phyloP scores from a whole-genome alignment of 768 basidiomycete genomes.

The Rossbeevera mucosa region DNA sequence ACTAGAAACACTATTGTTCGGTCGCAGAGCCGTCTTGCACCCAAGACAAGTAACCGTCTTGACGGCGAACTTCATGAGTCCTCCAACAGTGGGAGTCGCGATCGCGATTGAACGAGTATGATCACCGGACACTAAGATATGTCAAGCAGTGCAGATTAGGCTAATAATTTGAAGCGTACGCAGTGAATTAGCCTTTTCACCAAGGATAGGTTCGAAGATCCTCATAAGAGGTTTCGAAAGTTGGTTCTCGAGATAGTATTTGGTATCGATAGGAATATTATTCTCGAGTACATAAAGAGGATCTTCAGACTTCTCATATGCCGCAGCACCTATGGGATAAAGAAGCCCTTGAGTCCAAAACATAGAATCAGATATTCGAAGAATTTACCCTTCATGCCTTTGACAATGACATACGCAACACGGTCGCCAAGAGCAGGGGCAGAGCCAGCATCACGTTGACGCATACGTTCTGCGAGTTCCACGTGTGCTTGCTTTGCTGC shows the following conservation, averaged over 20 bases:
- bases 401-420: conserved; percentile 98
- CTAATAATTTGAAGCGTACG: conserved; percentile 43
- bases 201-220: conserved; percentile 97
- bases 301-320: conserved; percentile 98
- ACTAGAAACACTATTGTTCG: conserved; percentile 74
- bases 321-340: conserved; percentile 71
- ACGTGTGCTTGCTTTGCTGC: conserved; percentile 94
- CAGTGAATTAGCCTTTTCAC: conserved; percentile 82
- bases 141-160: conserved; percentile 2
- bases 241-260: conserved; percentile 97
- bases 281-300: conserved; percentile 97
- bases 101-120: conserved; percentile 95
- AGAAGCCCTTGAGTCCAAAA: not conserved
- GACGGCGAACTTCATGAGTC: conserved; percentile 98
- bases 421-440: conserved; percentile 97
- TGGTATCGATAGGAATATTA: conserved; percentile 96
- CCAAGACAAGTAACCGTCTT: conserved; percentile 93
- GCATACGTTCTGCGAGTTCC: conserved; percentile 94
- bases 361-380: not conserved
- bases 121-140: conserved; percentile 80
- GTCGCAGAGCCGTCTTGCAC: conserved; percentile 83
- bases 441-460: conserved; percentile 92
- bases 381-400: conserved; percentile 81
- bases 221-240: conserved; percentile 94
- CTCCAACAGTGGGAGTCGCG: conserved; percentile 93